Base-by-base conservation (phyloP, 331 rosid genomes). In the Ulmus americana region DNA sequence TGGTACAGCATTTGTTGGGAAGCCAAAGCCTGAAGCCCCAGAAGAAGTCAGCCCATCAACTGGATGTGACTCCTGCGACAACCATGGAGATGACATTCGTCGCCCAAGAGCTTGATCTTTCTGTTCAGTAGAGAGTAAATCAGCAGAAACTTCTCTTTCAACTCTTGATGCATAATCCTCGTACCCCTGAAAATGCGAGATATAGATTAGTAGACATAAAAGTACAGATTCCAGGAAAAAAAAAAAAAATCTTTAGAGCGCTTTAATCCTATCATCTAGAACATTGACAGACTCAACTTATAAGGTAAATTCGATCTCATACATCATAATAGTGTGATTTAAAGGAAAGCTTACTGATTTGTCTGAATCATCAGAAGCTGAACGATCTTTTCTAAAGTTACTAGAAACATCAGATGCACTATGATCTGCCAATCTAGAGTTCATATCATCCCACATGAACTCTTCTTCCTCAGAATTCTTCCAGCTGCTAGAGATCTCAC, bases 391-490 rank as follows among this genome's bases (percentile, higher is more conserved):
- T 65, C 78, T 76, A 61, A 76, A 59, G 74, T 68, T 82, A 72
- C 59, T 76, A 43, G 88, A 68, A 46, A 78, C 62, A 66, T 57
- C 77, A 16, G 87, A 62, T 53, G 81, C 72, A 49, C 81, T 82
- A 67, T 70, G 85, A 71, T 76, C 84, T 13, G 77, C 60, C 77
- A 73, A 62, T 67, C 85, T 78, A 63, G 90, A 61, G 77, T 84
- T 87, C 84, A 84, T 73, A 73, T 81, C 90, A 74, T 86, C 89
- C 99, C 99, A 94, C 76, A 67, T 67, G 77, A 79, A 90, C 81
- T 94, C 99, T 79, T 94, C 97, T 78, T 94, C 99, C 85, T 94
- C 99, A 4, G 99, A 87, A 80, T 84, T 87, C 77, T 94, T 94
- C 99, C 99, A 94, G 83, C 79, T 90, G 81, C 70, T 74, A 59